Conservation (phyloP, 345 rosid genomes). For the Euphorbia pulcherrima region DNA sequence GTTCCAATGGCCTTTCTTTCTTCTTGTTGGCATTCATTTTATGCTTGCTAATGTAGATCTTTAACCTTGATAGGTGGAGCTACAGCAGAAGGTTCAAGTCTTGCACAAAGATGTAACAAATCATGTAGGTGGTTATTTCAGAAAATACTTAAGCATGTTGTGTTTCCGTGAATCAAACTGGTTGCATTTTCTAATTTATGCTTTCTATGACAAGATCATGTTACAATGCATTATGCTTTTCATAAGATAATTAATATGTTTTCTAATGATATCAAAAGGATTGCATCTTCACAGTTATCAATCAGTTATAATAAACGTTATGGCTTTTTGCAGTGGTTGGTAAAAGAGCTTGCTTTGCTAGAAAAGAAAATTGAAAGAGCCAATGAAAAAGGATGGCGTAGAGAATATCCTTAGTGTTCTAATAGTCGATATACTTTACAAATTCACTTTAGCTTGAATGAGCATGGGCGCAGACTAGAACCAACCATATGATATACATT, state of each 20-base stretch:
- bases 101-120: conserved; percentile 73
- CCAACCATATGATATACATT: too few relatives aligned
- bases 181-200: not conserved
- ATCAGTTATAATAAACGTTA: conserved; percentile 15
- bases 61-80: conserved; percentile 52
- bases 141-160: conserved; percentile 4
- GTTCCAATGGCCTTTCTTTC: not conserved
- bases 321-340: conserved; percentile 58
- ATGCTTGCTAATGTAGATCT: conserved; percentile 17
- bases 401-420: conserved; percentile 74
- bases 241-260: not conserved
- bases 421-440: not conserved
- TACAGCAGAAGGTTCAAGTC: conserved; percentile 53
- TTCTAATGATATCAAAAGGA: not conserved
- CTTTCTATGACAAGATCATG: too few relatives aligned
- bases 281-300: conserved; percentile 18
- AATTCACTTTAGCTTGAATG: too few relatives aligned
- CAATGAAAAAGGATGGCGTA: conserved; percentile 88
- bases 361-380: conserved; percentile 61
- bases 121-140: conserved; percentile 50
- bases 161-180: not conserved
- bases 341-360: conserved; percentile 50
- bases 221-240: not conserved
- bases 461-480: not conserved
- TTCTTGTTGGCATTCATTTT: not conserved